Conservation (phyloP, 306 rosid species). For the Sicyos baderoa region DNA sequence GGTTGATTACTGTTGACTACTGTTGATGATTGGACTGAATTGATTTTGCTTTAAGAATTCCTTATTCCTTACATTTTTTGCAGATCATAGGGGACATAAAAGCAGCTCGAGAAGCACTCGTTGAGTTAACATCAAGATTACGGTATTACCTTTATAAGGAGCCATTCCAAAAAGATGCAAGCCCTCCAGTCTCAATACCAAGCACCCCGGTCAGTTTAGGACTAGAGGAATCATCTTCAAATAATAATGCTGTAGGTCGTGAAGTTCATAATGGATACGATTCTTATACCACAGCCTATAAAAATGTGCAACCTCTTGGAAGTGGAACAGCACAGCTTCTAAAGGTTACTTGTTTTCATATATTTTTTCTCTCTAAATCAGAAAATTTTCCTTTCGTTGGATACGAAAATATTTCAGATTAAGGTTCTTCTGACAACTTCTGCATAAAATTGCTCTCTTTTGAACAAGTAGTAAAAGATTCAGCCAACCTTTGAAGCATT, state of each 20-base stretch:
- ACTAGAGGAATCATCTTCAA: conserved; percentile 46
- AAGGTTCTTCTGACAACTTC: conserved; percentile 12
- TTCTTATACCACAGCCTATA: conserved; percentile 37
- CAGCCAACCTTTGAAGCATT: neutral
- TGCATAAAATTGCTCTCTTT: neutral
- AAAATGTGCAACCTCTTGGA: conserved; percentile 41
- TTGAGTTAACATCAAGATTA: conserved; percentile 86
- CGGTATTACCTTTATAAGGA: conserved; percentile 71
- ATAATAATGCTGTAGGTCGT: conserved; percentile 35
- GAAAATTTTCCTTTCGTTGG: neutral
- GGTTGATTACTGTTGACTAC: neutral
- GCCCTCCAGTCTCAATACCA: conserved; percentile 37
- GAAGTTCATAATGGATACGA: conserved; percentile 36
- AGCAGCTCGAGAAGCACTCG: conserved; percentile 84
- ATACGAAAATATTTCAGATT: neutral
- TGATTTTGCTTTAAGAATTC: neutral
- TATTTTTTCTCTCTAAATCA: neutral
- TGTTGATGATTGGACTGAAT: neutral
- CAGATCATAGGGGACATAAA: conserved; percentile 92
- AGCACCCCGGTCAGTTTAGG: conserved; percentile 27
- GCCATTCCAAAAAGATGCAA: conserved; percentile 51
- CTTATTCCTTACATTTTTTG: neutral
- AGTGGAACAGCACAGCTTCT: conserved; percentile 34
- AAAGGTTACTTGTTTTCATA: conserved; percentile 42
- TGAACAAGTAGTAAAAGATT: neutral